Percentiles rank a stretch among this genome's conserved stretches.
Conservation (phyloP, 139 green algal species). For the Coccomyxa sp. region DNA sequence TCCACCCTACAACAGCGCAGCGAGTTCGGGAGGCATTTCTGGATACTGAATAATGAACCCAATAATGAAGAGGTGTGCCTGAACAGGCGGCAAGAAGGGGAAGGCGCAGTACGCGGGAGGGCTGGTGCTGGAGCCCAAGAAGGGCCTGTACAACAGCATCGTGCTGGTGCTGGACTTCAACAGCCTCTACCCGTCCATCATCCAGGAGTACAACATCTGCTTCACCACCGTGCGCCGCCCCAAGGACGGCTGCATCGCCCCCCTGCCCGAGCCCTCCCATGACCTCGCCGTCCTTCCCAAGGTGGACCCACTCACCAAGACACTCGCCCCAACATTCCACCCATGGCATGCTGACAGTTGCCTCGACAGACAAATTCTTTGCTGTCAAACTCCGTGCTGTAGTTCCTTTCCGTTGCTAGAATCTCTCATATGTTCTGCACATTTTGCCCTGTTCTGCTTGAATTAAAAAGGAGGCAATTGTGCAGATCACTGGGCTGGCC, state of each 20-base stretch:
- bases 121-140: constrained; percentile 97
- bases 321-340: neutral
- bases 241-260: constrained; percentile 24
- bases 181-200: constrained; percentile 98
- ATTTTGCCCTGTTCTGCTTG: too few relatives aligned
- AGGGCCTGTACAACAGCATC: constrained; percentile 96
- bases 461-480: too few relatives aligned
- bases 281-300: constrained; percentile 66
- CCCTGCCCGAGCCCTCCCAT: constrained; percentile 26
- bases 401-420: too few relatives aligned
- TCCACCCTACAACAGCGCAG: too few relatives aligned
- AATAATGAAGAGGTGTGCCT: too few relatives aligned
- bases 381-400: too few relatives aligned
- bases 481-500: too few relatives aligned
- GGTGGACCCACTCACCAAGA: constrained; percentile 14
- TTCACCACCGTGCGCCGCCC: constrained; percentile 92
- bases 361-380: too few relatives aligned
- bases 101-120: constrained; percentile 80
- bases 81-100: constrained; percentile 30
- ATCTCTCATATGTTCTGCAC: too few relatives aligned
- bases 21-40: too few relatives aligned
- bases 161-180: constrained; percentile 99
- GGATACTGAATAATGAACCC: too few relatives aligned
- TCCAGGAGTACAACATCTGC: constrained; percentile 99
- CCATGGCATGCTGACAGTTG: too few relatives aligned